Evolutionary conservation across 768 basidiomycete genomes (phyloP).

Genomic region (Candolleomyces aberdarensis): DNA sequence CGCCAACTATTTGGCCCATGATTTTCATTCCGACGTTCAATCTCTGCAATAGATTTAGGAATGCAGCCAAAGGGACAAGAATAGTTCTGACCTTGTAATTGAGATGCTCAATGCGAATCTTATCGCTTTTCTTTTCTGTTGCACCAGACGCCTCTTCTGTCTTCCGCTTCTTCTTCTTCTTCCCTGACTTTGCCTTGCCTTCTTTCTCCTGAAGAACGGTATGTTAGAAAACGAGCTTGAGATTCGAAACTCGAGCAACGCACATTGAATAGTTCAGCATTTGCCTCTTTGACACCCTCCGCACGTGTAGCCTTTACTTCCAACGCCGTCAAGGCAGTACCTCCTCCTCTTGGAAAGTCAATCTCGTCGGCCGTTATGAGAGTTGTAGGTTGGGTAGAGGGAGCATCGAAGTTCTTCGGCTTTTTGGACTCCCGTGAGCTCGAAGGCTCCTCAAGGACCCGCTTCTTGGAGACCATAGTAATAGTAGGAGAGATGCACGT

Average conservation of each 20-base stretch:
- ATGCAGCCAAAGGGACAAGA: background rate
- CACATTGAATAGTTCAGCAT: slow-evolving; percentile 75
- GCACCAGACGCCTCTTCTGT: slow-evolving; percentile 22
- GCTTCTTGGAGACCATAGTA: slow-evolving; percentile 55
- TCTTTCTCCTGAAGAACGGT: slow-evolving; percentile 35
- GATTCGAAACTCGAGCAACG: slow-evolving; percentile 15
- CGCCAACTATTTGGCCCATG: slow-evolving; percentile 79
- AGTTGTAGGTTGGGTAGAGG: slow-evolving; percentile 28
- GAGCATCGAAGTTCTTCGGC: slow-evolving; percentile 40
- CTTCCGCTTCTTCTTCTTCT: slow-evolving; percentile 46
- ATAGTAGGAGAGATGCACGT: background rate
- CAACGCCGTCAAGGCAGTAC: slow-evolving; percentile 80
- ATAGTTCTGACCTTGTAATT: slow-evolving; percentile 75
- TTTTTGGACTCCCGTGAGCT: slow-evolving; percentile 58
- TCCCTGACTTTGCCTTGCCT: slow-evolving; percentile 39
- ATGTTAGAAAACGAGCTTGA: background rate
- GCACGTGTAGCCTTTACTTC: slow-evolving; percentile 85
- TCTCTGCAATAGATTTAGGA: slow-evolving; percentile 44
- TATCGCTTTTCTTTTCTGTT: slow-evolving; percentile 47
- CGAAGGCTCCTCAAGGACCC: slow-evolving; percentile 52
- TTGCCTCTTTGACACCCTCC: slow-evolving; percentile 83
- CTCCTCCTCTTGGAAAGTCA: slow-evolving; percentile 95
- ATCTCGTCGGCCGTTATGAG: slow-evolving; percentile 59
- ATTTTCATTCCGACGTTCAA: slow-evolving; percentile 82
- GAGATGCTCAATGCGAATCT: slow-evolving; percentile 80